Percentiles rank a stretch among this genome's conserved stretches.
Conservation (phyloP, 2,329 filamentous ascomycete genomes). For the Fusarium luffae region DNA sequence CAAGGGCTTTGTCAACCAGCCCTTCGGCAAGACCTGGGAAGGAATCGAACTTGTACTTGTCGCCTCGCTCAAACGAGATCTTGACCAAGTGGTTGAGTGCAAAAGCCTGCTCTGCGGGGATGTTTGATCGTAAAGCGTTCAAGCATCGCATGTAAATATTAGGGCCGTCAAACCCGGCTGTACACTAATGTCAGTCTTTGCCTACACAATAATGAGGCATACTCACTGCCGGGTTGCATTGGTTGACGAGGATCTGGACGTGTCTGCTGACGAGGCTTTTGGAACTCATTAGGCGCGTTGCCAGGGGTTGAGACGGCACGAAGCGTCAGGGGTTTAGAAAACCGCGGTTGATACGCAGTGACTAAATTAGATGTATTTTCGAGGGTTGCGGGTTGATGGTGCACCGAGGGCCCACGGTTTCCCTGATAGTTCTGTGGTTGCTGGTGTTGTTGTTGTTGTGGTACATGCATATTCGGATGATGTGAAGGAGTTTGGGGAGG, state of each 20-base stretch:
- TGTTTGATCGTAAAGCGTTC: constrained; percentile 81
- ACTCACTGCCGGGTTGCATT: constrained; percentile 71
- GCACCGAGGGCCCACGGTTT: constrained; percentile 57
- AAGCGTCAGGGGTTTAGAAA: constrained; percentile 71
- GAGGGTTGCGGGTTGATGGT: constrained; percentile 64
- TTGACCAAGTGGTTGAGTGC: constrained; percentile 93
- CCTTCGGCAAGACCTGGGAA: constrained; percentile 91
- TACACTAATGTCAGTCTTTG: constrained; percentile 23
- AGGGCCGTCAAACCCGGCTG: constrained; percentile 75
- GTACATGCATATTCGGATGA: constrained; percentile 49
- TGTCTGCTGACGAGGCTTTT: constrained; percentile 56
- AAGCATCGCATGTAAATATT: constrained; percentile 94
- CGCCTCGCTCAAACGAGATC: constrained; percentile 92
- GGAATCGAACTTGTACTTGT: constrained; percentile 94
- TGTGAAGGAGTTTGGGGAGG: constrained; percentile 49
- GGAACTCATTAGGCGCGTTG: constrained; percentile 76
- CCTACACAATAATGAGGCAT: constrained; percentile 19
- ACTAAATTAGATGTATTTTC: constrained; percentile 70
- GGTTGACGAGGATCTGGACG: constrained; percentile 55
- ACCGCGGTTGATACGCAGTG: constrained; percentile 76
- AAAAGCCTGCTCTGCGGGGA: constrained; percentile 88
- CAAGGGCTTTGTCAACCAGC: constrained; percentile 84
- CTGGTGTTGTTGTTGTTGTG: constrained; percentile 43
- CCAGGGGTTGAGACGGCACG: constrained; percentile 80
- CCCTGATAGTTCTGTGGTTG: constrained; percentile 45